A percentile compares a stretch with the other conserved stretches of the same genome.
phyloP scores from a whole-genome alignment of 257 asterid genomes.

The Solanum tarapatanum region DNA sequence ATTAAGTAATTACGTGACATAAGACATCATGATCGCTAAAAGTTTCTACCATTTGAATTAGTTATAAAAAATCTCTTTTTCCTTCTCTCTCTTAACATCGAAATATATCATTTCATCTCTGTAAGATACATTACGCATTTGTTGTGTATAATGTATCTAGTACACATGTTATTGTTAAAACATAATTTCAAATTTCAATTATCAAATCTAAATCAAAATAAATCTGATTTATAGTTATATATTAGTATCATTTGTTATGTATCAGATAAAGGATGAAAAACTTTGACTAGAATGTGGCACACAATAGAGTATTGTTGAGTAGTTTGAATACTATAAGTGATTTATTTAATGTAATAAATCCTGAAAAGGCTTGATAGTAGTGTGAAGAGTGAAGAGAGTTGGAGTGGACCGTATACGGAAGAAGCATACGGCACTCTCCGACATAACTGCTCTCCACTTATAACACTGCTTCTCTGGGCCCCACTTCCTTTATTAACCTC shows the following conservation, averaged over 20 bases:
- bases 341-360: background rate
- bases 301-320: background rate
- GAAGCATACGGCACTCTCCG: conserved; percentile 46
- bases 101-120: no score
- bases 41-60: no score
- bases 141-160: no score
- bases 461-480: background rate
- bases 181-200: no score
- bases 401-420: conserved; percentile 70
- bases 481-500: background rate
- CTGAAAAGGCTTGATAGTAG: background rate
- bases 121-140: no score
- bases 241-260: no score
- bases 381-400: background rate
- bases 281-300: no score
- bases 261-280: background rate
- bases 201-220: no score
- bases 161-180: no score
- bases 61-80: no score
- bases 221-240: no score
- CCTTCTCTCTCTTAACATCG: background rate
- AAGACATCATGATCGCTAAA: background rate
- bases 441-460: background rate
- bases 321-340: background rate
- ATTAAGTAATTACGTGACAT: background rate